Conservation (phyloP, 2,329 filamentous ascomycete genomes). For the Fusarium fracticaudum region DNA sequence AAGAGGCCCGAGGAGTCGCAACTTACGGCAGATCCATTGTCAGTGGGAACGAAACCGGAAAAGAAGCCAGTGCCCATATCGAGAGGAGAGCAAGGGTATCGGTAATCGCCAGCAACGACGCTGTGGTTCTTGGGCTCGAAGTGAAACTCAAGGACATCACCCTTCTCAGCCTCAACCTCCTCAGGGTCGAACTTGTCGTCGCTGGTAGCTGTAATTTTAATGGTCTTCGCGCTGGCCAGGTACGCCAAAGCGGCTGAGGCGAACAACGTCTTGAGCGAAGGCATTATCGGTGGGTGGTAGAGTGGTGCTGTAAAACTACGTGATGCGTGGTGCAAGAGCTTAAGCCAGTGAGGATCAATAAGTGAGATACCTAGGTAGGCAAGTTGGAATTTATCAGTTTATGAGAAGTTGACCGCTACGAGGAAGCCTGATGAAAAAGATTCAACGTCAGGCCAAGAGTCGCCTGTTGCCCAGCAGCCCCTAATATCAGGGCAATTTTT, state of each 20-base stretch:
- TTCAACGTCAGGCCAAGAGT: slow-evolving; percentile 1
- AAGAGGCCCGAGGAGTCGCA: background rate
- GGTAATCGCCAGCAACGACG: slow-evolving; percentile 50
- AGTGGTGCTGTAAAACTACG: background rate
- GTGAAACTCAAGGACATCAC: slow-evolving; percentile 51
- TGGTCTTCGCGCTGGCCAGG: slow-evolving; percentile 45
- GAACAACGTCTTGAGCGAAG: slow-evolving; percentile 42
- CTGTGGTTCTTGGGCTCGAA: slow-evolving; percentile 52
- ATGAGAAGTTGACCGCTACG: background rate
- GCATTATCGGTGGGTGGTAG: slow-evolving; percentile 38
- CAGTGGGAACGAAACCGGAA: slow-evolving; percentile 48
- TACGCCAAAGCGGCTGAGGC: slow-evolving; percentile 37
- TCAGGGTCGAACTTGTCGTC: slow-evolving; percentile 49
- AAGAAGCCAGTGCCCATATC: slow-evolving; percentile 49
- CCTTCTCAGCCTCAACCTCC: slow-evolving; percentile 44
- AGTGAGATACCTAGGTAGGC: background rate
- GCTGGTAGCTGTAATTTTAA: slow-evolving; percentile 48
- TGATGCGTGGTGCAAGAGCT: background rate
- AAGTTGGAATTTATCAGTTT: background rate
- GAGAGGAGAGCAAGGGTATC: slow-evolving; percentile 48
- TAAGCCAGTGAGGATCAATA: background rate
- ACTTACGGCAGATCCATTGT: slow-evolving; percentile 44
- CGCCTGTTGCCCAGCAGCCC: slow-evolving; percentile 30
- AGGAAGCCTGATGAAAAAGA: slow-evolving; percentile 11
- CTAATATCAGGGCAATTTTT: slow-evolving; percentile 11